phyloP scores from a whole-genome alignment of 306 rosid genomes.

The Arachis stenosperma region DNA sequence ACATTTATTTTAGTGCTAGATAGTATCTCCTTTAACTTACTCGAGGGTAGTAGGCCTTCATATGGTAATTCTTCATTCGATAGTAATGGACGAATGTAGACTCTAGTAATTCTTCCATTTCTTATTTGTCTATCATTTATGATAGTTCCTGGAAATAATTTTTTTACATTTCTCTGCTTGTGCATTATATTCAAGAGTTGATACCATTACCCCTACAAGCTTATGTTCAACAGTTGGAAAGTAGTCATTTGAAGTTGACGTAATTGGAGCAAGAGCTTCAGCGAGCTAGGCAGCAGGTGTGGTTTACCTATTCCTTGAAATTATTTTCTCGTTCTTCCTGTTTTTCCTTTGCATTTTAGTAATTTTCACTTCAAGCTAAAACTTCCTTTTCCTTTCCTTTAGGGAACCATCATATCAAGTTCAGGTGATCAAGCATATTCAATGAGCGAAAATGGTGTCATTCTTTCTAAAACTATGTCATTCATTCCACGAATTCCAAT shows the following conservation, averaged over 20 bases:
- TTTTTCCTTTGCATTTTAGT: background rate
- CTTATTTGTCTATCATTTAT: background rate
- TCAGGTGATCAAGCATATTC: slow-evolving; percentile 77
- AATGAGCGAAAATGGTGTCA: slow-evolving; percentile 81
- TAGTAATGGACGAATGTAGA: background rate
- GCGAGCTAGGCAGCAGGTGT: slow-evolving; percentile 86
- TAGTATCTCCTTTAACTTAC: background rate
- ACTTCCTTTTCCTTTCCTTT: slow-evolving; percentile 12
- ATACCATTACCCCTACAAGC: slow-evolving; percentile 49
- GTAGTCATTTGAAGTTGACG: slow-evolving; percentile 80
- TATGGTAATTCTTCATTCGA: background rate
- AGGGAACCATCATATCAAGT: slow-evolving; percentile 83
- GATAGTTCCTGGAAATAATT: background rate
- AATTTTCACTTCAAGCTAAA: slow-evolving; percentile 8
- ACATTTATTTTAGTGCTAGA: too few relatives aligned
- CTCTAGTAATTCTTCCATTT: background rate
- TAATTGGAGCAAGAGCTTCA: slow-evolving; percentile 94
- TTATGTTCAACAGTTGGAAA: slow-evolving; percentile 87
- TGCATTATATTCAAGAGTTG: slow-evolving; percentile 15
- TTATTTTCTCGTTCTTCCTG: background rate
- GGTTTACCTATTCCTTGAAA: slow-evolving; percentile 9
- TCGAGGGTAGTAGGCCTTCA: background rate
- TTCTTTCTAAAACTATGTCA: slow-evolving; percentile 28
- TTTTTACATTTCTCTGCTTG: background rate
- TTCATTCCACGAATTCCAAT: slow-evolving; percentile 19